phyloP scores from a whole-genome alignment of 768 basidiomycete genomes.

The Cubamyces lactineus region DNA sequence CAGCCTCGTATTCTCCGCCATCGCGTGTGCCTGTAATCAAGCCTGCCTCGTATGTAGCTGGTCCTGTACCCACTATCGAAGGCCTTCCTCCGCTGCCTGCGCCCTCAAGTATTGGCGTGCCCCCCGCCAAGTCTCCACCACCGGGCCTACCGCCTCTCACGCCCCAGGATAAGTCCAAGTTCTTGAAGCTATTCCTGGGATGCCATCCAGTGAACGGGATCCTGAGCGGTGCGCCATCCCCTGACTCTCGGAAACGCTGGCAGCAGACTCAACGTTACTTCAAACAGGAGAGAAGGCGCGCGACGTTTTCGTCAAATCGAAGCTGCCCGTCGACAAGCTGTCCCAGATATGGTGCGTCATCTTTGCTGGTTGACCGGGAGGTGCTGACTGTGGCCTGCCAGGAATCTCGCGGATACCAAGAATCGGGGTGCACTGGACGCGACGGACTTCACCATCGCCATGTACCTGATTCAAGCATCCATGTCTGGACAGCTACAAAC shows the following conservation, averaged over 20 bases:
- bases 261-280: no score
- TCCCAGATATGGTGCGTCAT: conserved; percentile 85
- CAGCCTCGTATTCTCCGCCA: conserved; percentile 9
- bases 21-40: conserved; percentile 14
- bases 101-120: conserved; percentile 53
- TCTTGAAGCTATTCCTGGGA: conserved; percentile 73
- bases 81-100: conserved; percentile 58
- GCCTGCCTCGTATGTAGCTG: conserved; percentile 54
- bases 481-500: conserved; percentile 79
- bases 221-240: conserved; percentile 62
- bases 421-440: conserved; percentile 86
- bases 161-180: conserved; percentile 83
- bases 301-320: conserved; percentile 89
- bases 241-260: no score
- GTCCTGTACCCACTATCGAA: conserved; percentile 80
- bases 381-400: conserved; percentile 35
- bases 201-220: conserved; percentile 76
- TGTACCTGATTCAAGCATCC: conserved; percentile 93
- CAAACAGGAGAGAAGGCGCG: conserved; percentile 80
- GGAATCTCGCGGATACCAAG: conserved; percentile 95
- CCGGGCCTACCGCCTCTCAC: conserved; percentile 68
- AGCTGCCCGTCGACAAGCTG: conserved; percentile 82
- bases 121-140: conserved; percentile 66
- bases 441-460: conserved; percentile 91
- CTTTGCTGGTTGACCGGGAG: not conserved